A percentile compares a stretch with the other conserved stretches of the same genome.
These are phyloP conservation scores for Acanthamoeba healyi DNA, from an alignment of 208 protist species.

Conservation along the genomic window DNA sequence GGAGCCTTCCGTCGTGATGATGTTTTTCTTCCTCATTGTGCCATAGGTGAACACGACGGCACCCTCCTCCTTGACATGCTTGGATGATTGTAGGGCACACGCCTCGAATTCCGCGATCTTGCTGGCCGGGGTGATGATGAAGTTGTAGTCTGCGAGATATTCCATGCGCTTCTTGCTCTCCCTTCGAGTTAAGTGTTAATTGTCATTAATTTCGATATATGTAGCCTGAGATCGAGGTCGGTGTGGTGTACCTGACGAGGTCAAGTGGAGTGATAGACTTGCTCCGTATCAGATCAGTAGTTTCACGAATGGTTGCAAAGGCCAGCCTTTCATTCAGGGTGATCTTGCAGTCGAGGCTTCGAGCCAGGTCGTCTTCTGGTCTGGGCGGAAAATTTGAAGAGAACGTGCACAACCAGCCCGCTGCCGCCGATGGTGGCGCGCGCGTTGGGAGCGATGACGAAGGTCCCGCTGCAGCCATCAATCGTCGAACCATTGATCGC, in stretches of 20 bases:
- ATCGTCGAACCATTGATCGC: conserved; percentile 13
- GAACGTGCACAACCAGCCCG: neutral
- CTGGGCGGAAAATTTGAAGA: no score
- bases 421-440: conserved; percentile 12
- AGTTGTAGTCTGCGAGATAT: neutral
- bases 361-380: neutral
- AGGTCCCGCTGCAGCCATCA: conserved; percentile 1
- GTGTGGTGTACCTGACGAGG: neutral
- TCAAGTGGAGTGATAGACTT: neutral
- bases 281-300: neutral
- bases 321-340: neutral
- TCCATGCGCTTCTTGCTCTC: neutral
- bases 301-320: neutral
- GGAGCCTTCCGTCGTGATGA: neutral
- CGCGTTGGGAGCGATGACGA: conserved; percentile 26
- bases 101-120: neutral
- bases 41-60: neutral
- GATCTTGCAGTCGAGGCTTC: neutral
- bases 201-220: neutral
- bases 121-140: neutral
- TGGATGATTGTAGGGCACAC: neutral
- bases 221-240: neutral
- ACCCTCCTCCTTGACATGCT: neutral
- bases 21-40: neutral
- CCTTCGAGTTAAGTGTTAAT: neutral